phyloP scores from a whole-genome alignment of 148 eudicot genomes.

The Vaccinium myrtillus region DNA sequence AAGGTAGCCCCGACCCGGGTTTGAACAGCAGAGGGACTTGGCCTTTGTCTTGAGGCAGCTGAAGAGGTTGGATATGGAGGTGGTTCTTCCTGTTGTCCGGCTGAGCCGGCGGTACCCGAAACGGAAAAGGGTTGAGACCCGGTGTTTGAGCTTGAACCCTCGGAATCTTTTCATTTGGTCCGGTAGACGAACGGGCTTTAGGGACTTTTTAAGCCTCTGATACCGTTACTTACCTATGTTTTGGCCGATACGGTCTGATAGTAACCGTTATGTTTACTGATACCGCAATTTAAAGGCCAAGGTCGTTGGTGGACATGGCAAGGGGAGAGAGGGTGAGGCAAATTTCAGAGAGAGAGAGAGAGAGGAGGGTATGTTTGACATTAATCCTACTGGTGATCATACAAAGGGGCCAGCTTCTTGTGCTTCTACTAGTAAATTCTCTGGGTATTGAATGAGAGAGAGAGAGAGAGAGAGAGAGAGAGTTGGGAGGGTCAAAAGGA shows the following conservation, averaged over 20 bases:
- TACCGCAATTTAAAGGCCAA: conserved; percentile 28
- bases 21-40: conserved; percentile 28
- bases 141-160: conserved; percentile 42
- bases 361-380: conserved; percentile 36
- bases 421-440: background rate
- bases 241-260: no score
- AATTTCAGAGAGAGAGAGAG: conserved; percentile 41
- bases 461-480: background rate
- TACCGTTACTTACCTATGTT: no score
- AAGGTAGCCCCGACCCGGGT: conserved; percentile 23
- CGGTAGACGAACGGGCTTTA: background rate
- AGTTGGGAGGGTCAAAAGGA: background rate
- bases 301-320: conserved; percentile 35
- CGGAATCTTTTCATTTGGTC: conserved; percentile 25
- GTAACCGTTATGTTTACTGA: no score
- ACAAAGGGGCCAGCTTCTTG: background rate
- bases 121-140: conserved; percentile 35
- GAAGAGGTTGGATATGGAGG: conserved; percentile 32
- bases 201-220: no score
- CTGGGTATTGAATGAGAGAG: background rate
- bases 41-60: conserved; percentile 37
- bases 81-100: conserved; percentile 11
- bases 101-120: conserved; percentile 25
- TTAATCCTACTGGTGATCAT: background rate
- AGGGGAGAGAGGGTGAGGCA: conserved; percentile 30